A percentile compares a stretch with the other conserved stretches of the same genome.
Evolutionary conservation across 2,329 filamentous ascomycete species (phyloP).

Genomic region (Pseudofabraea citricarpa): DNA sequence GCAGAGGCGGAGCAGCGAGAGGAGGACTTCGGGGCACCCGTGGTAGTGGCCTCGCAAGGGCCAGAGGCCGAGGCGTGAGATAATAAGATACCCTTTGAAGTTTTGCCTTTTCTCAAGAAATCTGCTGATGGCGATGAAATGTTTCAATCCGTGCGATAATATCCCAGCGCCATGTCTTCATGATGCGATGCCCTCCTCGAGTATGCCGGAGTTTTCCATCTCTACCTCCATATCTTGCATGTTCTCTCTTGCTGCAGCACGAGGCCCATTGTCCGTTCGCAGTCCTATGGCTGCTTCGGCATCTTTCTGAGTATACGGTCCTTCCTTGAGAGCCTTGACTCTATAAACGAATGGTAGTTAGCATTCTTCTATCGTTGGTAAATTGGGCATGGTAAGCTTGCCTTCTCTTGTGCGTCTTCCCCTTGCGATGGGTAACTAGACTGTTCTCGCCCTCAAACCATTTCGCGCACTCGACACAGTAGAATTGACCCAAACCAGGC

Average conservation of each 20-base stretch:
- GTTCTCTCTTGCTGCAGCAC: slow-evolving; percentile 27
- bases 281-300: slow-evolving; percentile 77
- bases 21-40: slow-evolving; percentile 25
- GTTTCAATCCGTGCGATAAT: too few species aligned
- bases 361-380: background rate
- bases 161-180: too few species aligned
- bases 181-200: slow-evolving; percentile 16
- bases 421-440: slow-evolving; percentile 69
- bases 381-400: slow-evolving; percentile 31
- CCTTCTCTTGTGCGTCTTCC: slow-evolving; percentile 93
- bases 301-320: slow-evolving; percentile 80
- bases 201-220: slow-evolving; percentile 26
- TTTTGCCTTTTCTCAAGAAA: background rate
- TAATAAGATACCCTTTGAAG: slow-evolving; percentile 1
- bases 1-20: slow-evolving; percentile 25
- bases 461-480: slow-evolving; percentile 91
- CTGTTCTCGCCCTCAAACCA: slow-evolving; percentile 88
- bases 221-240: slow-evolving; percentile 37
- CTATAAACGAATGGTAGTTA: slow-evolving; percentile 38
- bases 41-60: slow-evolving; percentile 29
- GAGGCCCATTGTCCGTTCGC: slow-evolving; percentile 60
- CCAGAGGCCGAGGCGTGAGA: slow-evolving; percentile 21
- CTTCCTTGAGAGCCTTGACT: slow-evolving; percentile 75
- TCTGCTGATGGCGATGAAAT: too few species aligned
- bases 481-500: slow-evolving; percentile 78